Conservation (phyloP, 345 rosid species). For the Ceriops tagal region DNA sequence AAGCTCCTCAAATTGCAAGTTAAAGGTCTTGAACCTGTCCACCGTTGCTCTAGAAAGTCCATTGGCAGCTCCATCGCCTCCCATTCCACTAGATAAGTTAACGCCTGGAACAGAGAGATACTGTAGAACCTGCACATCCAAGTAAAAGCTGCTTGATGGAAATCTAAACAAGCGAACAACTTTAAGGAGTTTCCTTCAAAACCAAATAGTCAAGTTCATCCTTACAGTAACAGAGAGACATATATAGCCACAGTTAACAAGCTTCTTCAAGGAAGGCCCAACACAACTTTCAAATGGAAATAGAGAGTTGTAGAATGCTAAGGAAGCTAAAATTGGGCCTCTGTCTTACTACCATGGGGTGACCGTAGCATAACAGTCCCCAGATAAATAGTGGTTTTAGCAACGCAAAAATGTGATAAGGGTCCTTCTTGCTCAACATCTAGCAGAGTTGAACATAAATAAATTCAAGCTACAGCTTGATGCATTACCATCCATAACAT, state of each 20-base stretch:
- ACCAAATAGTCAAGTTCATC: background rate
- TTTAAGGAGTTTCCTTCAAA: background rate
- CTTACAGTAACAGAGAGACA: background rate
- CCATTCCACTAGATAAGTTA: constrained; percentile 22
- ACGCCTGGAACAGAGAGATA: constrained; percentile 67
- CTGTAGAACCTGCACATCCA: constrained; percentile 76
- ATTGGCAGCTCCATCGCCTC: constrained; percentile 32
- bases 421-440: background rate
- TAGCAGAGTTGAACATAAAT: background rate
- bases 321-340: background rate
- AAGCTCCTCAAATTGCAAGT: constrained; percentile 81
- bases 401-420: too few species aligned
- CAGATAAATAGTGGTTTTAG: too few species aligned
- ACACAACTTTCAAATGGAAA: background rate
- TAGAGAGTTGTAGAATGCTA: background rate
- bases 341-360: too few species aligned
- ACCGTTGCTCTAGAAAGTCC: constrained; percentile 66
- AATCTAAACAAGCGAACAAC: background rate
- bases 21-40: constrained; percentile 88
- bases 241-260: background rate
- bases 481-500: background rate
- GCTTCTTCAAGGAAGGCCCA: background rate
- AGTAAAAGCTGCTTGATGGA: constrained; percentile 13
- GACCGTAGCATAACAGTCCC: too few species aligned
- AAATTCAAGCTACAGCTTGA: background rate